Base-by-base conservation (phyloP, 176 grass and related monocot genomes). In the Carex scoparia region DNA sequence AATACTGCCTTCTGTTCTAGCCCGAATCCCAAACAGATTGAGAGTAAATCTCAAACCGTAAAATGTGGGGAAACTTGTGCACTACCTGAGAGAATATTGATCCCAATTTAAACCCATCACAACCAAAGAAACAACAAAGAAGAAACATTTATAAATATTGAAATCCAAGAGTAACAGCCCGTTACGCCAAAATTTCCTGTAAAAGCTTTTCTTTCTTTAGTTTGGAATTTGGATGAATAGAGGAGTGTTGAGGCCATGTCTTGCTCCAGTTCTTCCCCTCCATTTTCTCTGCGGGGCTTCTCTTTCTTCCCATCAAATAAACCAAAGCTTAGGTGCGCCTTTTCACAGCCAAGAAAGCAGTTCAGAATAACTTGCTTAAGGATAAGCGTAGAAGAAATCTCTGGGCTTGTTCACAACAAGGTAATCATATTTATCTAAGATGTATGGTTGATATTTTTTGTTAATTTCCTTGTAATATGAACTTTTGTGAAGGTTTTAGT, bases 391-490 rank as follows among this genome's bases (percentile, higher is more conserved):
- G 91, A 87, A 82, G 88, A 95, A 32, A 54, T 95, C 71, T 84
- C 78, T 38, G 89, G 84, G 82, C 67, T 95, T 79, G 83, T 79
- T 61, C 86, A 85, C 31, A 98, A 98, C 85, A 93, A 98, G 89
- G 95, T 98, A 69, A 8, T 4, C 42, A 1, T 74, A 3, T 82
- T 68, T 38, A 19, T 49, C 31, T 75, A 33, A 56, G 3, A 28
- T 23, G 59, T 42, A 32, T 31, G 48, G 49, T 51, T 10, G 8
- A 9, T 81, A 57, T 74, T 40, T 65, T 65, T 65, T 49, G 19
- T 10, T n/a, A 15, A n/a, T 54, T 81, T 51, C 57, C 6, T 85
- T 2, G 37, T 37, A 80, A 5, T 37, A 40, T 23, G 60, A 40
- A 46, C 65, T 79, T 79, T 23, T 71, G 3, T 75, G 4, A 87